These are phyloP conservation scores for Ilex asprella DNA, from an alignment of 257 asterid species.

Conservation along the genomic window DNA sequence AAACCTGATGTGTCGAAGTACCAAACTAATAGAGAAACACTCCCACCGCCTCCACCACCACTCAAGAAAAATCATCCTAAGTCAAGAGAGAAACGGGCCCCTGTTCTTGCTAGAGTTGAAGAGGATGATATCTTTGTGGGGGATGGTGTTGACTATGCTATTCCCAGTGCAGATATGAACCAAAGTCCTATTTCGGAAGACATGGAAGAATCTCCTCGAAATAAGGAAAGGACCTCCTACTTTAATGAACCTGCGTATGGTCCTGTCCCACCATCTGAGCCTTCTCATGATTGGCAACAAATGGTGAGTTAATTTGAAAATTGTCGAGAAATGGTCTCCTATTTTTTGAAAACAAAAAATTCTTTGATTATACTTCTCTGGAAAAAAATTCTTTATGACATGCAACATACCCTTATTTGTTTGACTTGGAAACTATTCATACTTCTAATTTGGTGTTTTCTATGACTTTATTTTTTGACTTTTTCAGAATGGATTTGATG, in stretches of 20 bases:
- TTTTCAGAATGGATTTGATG: constrained; percentile 69
- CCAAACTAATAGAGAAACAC: constrained; percentile 42
- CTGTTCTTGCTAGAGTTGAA: constrained; percentile 46
- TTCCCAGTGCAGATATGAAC: constrained; percentile 84
- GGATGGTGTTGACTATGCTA: constrained; percentile 74
- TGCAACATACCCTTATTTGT: too few species aligned
- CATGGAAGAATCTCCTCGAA: constrained; percentile 98
- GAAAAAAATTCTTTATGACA: too few species aligned
- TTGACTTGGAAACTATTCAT: too few species aligned
- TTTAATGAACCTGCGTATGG: constrained; percentile 83
- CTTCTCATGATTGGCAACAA: constrained; percentile 80
- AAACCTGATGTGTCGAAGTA: constrained; percentile 42
- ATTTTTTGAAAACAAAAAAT: background rate
- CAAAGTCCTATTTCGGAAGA: constrained; percentile 95
- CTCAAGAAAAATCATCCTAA: constrained; percentile 47
- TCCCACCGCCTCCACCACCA: constrained; percentile 84
- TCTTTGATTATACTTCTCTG: too few species aligned
- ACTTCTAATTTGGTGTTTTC: background rate
- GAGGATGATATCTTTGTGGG: constrained; percentile 96
- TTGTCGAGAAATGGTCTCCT: constrained; percentile 1
- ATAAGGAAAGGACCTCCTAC: constrained; percentile 64
- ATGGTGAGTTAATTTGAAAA: constrained; percentile 36
- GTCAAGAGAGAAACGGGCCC: constrained; percentile 45
- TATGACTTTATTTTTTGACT: constrained; percentile 1
- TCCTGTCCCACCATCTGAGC: constrained; percentile 87